A percentile compares a stretch with the other conserved stretches of the same genome.
These are phyloP conservation scores for Coprinopsis strossmayeri DNA, from an alignment of 768 basidiomycete genomes.

Conservation along the genomic window DNA sequence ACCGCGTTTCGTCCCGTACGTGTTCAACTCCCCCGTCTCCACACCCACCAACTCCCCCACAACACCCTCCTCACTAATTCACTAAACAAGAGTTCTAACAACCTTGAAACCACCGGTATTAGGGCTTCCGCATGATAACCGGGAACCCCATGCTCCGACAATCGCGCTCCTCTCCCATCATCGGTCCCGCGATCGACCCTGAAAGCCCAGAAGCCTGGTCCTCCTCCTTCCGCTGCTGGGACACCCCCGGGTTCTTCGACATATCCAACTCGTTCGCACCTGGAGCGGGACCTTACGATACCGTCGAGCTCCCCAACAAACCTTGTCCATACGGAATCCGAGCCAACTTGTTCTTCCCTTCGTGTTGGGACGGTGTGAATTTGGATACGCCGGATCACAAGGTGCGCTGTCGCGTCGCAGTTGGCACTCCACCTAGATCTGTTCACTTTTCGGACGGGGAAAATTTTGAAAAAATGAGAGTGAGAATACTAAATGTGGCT, in stretches of 20 bases:
- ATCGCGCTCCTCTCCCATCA: too few relatives aligned
- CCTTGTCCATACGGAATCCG: slow-evolving; percentile 9
- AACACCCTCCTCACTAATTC: too few relatives aligned
- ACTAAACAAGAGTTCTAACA: too few relatives aligned
- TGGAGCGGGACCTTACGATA: slow-evolving; percentile 8
- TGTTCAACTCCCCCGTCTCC: neutral
- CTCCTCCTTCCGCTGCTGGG: slow-evolving; percentile 6
- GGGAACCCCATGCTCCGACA: slow-evolving; percentile 5
- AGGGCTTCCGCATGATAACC: slow-evolving; percentile 9
- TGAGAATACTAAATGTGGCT: neutral
- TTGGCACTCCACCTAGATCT: too few relatives aligned
- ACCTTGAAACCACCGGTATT: neutral
- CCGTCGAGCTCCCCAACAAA: slow-evolving; percentile 9
- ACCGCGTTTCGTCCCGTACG: slow-evolving; percentile 4
- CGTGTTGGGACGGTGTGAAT: slow-evolving; percentile 11
- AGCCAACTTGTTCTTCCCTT: slow-evolving; percentile 10
- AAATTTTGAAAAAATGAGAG: too few relatives aligned
- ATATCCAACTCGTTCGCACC: slow-evolving; percentile 7
- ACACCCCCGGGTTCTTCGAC: slow-evolving; percentile 8
- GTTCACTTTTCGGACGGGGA: too few relatives aligned
- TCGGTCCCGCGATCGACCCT: too few relatives aligned
- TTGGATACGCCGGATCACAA: slow-evolving; percentile 4
- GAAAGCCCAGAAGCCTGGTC: slow-evolving; percentile 6
- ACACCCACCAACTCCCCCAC: too few relatives aligned
- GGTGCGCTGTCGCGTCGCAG: neutral